Evolutionary conservation across 164 flowering plant genomes (phyloP).

Genomic region (Vitis amurensis): DNA sequence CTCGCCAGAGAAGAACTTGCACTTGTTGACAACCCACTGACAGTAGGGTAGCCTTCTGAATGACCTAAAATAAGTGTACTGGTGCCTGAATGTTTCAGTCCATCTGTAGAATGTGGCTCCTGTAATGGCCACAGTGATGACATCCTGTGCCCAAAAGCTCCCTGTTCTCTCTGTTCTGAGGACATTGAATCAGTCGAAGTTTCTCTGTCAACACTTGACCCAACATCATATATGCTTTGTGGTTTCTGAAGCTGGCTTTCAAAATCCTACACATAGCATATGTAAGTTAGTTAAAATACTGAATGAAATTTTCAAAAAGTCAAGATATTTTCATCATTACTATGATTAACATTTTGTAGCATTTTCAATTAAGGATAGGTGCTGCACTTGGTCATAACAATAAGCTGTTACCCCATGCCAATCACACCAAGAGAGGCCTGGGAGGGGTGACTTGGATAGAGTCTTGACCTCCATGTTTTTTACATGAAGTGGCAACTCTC

Average conservation of each 20-base stretch:
- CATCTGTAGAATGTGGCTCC: conserved; percentile 32
- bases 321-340: too few species aligned
- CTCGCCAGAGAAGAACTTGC: conserved; percentile 32
- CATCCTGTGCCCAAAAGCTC: conserved; percentile 27
- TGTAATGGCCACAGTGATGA: conserved; percentile 28
- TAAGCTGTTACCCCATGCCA: too few species aligned
- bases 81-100: conserved; percentile 15
- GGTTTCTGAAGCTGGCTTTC: conserved; percentile 33
- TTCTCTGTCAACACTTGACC: conserved; percentile 47
- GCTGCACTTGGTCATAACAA: too few species aligned
- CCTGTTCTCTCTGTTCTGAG: conserved; percentile 33
- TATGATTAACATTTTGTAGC: too few species aligned
- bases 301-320: neutral
- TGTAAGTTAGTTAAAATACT: neutral
- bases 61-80: conserved; percentile 27
- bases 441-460: too few species aligned
- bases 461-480: too few species aligned
- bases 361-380: too few species aligned
- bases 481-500: too few species aligned
- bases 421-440: too few species aligned
- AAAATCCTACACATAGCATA: conserved; percentile 43
- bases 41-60: conserved; percentile 29
- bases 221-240: conserved; percentile 26
- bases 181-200: conserved; percentile 43
- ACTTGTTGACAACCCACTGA: conserved; percentile 29